Evolutionary conservation across 164 flowering plant species (phyloP).

Genomic region (Annona squamosa): DNA sequence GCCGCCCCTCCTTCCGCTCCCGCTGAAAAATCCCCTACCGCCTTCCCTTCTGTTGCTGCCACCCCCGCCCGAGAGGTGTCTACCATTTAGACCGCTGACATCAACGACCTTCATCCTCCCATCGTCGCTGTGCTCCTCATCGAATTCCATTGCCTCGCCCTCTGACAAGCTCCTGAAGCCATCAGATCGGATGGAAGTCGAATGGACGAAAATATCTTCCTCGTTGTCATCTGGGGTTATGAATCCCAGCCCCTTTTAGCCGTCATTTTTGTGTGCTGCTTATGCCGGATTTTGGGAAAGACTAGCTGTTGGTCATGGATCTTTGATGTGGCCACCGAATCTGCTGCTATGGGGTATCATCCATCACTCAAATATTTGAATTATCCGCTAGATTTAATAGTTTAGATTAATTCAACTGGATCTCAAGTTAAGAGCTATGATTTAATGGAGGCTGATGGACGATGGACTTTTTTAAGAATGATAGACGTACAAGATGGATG

Average conservation of each 20-base stretch:
- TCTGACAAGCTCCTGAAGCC: conserved; percentile 45
- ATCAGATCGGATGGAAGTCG: conserved; percentile 48
- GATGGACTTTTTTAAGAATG: too few species aligned
- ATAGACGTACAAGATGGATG: too few species aligned
- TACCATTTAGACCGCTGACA: conserved; percentile 45
- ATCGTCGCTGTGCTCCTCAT: conserved; percentile 27
- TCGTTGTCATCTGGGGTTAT: conserved; percentile 49
- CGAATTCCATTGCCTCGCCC: conserved; percentile 54
- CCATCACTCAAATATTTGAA: too few species aligned
- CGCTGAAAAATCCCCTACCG: conserved; percentile 18
- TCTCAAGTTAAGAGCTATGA: too few species aligned
- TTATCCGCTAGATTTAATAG: too few species aligned
- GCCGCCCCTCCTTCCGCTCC: conserved; percentile 12
- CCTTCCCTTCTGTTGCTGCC: conserved; percentile 8
- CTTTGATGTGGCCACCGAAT: too few species aligned
- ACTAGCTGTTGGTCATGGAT: too few species aligned
- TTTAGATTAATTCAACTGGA: too few species aligned
- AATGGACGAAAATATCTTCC: conserved; percentile 75
- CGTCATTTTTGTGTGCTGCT: too few species aligned
- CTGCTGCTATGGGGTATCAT: too few species aligned
- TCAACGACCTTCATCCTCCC: conserved; percentile 54
- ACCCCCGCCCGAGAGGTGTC: conserved; percentile 15
- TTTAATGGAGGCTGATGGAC: too few species aligned
- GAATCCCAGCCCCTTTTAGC: conserved; percentile 59
- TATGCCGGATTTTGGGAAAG: too few species aligned